Evolutionary conservation across 495 filamentous ascomycete species (phyloP).

Genomic region (Tuber brumale): DNA sequence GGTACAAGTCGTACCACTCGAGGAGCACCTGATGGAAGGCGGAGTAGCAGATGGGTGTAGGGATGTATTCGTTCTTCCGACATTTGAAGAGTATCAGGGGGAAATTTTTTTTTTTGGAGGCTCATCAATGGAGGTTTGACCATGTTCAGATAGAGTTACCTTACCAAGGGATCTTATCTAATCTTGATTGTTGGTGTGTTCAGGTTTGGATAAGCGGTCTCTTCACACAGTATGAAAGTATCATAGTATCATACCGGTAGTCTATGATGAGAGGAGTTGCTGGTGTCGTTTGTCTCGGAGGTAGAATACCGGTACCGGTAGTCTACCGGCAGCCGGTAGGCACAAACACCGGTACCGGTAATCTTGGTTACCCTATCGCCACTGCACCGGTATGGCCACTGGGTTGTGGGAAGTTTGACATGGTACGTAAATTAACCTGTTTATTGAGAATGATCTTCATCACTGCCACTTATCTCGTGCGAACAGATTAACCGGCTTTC

Average conservation of each 20-base stretch:
- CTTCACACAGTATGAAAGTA: too few relatives aligned
- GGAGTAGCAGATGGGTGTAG: constrained; percentile 32
- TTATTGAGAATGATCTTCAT: background rate
- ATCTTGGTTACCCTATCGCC: background rate
- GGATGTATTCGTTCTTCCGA: constrained; percentile 39
- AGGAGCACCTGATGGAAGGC: constrained; percentile 37
- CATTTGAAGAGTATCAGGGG: background rate
- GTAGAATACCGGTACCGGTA: background rate
- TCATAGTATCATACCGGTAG: too few relatives aligned
- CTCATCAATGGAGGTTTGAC: background rate
- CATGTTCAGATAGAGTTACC: background rate
- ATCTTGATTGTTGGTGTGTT: too few relatives aligned
- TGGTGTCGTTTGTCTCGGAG: background rate
- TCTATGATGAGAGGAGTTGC: background rate
- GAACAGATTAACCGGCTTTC: background rate
- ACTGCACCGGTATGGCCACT: background rate
- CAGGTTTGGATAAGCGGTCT: background rate
- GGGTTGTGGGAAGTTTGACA: background rate
- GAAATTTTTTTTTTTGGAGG: constrained; percentile 2
- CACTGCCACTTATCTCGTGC: background rate
- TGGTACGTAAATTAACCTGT: background rate
- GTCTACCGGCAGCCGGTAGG: too few relatives aligned
- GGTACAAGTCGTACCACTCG: constrained; percentile 36
- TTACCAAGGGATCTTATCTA: background rate
- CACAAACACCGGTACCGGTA: background rate